Percentiles rank a stretch among this genome's conserved stretches.
Conservation (phyloP, 1,139 yeast species). For the Geotrichum siamense region DNA sequence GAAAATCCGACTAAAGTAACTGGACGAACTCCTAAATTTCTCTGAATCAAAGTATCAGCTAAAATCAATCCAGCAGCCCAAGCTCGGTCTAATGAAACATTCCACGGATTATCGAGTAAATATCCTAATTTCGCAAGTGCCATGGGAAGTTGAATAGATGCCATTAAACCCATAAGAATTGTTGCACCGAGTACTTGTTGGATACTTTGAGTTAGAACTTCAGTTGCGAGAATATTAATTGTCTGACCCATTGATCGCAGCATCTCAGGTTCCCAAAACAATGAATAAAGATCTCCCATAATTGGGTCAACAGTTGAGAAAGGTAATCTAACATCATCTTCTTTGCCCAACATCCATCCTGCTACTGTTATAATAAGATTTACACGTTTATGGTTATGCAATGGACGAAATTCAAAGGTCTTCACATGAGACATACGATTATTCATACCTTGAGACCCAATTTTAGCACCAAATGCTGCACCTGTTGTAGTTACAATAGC, state of each 20-base stretch:
- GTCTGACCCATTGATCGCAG: slow-evolving; percentile 94
- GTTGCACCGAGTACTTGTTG: slow-evolving; percentile 96
- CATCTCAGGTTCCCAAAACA: slow-evolving; percentile 98
- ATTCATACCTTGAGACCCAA: slow-evolving; percentile 80
- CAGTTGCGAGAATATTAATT: slow-evolving; percentile 85
- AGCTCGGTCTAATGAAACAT: slow-evolving; percentile 91
- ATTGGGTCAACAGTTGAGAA: slow-evolving; percentile 95
- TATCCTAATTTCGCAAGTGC: slow-evolving; percentile 83
- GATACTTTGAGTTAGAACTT: slow-evolving; percentile 83
- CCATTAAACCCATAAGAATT: slow-evolving; percentile 82
- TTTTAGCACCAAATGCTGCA: slow-evolving; percentile 81
- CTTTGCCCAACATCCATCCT: slow-evolving; percentile 96
- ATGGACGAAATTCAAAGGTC: slow-evolving; percentile 87
- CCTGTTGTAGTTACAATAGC: slow-evolving; percentile 91
- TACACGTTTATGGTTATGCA: slow-evolving; percentile 84
- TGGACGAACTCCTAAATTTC: slow-evolving; percentile 89
- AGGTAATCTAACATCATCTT: slow-evolving; percentile 94
- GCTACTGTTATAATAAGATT: slow-evolving; percentile 85
- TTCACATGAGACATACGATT: slow-evolving; percentile 85
- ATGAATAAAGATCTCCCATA: slow-evolving; percentile 90
- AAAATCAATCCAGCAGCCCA: slow-evolving; percentile 91
- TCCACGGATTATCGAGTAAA: slow-evolving; percentile 95
- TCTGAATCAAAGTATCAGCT: slow-evolving; percentile 83
- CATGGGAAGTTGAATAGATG: slow-evolving; percentile 94
- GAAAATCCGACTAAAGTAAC: slow-evolving; percentile 90